Conservation (phyloP, 2,329 filamentous ascomycete species). For the Sarocladium brachiariae region DNA sequence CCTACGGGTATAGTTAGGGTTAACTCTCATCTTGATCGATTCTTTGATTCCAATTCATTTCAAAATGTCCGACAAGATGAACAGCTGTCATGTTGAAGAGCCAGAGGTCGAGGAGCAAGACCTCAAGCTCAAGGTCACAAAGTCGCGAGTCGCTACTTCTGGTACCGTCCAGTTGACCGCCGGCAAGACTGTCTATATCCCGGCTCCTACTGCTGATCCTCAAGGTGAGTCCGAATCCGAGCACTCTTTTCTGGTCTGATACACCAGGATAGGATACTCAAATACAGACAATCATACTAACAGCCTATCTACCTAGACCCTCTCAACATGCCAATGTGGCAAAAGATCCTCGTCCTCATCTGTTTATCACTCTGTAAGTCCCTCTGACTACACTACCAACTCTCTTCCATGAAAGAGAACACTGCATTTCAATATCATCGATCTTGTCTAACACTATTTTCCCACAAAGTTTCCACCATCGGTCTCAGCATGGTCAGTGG, state of each 20-base stretch:
- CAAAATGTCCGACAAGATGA: not conserved
- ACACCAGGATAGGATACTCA: too few relatives aligned
- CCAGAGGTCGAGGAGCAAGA: constrained; percentile 21
- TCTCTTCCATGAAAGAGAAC: not conserved
- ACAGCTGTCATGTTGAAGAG: constrained; percentile 18
- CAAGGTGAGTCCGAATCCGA: constrained; percentile 18
- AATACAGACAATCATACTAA: too few relatives aligned
- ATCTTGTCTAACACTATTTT: too few relatives aligned
- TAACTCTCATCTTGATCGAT: too few relatives aligned
- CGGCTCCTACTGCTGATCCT: constrained; percentile 26
- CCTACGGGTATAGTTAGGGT: too few relatives aligned
- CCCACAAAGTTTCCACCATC: not conserved
- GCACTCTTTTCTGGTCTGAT: too few relatives aligned
- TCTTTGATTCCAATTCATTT: too few relatives aligned
- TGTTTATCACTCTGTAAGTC: not conserved
- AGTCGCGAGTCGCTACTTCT: constrained; percentile 11
- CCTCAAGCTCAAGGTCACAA: constrained; percentile 13
- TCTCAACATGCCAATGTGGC: not conserved
- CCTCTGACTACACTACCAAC: not conserved
- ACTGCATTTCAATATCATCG: not conserved
- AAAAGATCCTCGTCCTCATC: not conserved
- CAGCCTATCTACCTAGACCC: not conserved
- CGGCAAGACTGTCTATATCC: constrained; percentile 26
- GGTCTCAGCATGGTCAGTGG: not conserved
- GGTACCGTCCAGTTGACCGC: constrained; percentile 21